Evolutionary conservation across 441 rosid genomes (phyloP).

Genomic region (Kokia cookei): DNA sequence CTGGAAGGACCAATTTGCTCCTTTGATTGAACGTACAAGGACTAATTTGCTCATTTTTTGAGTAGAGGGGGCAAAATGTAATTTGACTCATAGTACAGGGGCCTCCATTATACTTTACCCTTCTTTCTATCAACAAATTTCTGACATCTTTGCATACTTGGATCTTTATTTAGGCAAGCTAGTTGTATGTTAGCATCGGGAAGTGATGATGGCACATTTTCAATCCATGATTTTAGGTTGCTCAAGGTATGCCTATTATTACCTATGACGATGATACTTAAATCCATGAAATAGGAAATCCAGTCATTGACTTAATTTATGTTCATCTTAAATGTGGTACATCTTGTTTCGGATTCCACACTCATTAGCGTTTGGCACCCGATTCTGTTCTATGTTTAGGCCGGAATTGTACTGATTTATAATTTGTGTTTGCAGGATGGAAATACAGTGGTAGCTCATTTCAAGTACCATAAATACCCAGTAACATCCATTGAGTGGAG

Average conservation of each 20-base stretch:
- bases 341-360: background rate
- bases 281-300: background rate
- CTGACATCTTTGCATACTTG: conserved; percentile 11
- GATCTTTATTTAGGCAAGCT: conserved; percentile 54
- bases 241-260: conserved; percentile 33
- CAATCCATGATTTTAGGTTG: conserved; percentile 84
- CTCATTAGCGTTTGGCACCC: background rate
- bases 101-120: background rate
- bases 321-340: background rate
- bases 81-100: too few species aligned
- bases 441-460: conserved; percentile 80
- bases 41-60: too few species aligned
- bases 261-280: background rate
- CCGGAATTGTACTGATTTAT: background rate
- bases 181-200: conserved; percentile 95
- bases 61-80: too few species aligned
- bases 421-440: conserved; percentile 39
- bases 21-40: too few species aligned
- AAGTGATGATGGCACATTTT: conserved; percentile 91
- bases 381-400: background rate
- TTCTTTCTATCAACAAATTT: background rate
- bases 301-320: background rate
- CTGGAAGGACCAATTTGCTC: too few species aligned
- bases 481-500: conserved; percentile 97
- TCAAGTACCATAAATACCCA: conserved; percentile 76